Conservation (phyloP, 2,329 filamentous ascomycete species). For the Sporothrix humicola region DNA sequence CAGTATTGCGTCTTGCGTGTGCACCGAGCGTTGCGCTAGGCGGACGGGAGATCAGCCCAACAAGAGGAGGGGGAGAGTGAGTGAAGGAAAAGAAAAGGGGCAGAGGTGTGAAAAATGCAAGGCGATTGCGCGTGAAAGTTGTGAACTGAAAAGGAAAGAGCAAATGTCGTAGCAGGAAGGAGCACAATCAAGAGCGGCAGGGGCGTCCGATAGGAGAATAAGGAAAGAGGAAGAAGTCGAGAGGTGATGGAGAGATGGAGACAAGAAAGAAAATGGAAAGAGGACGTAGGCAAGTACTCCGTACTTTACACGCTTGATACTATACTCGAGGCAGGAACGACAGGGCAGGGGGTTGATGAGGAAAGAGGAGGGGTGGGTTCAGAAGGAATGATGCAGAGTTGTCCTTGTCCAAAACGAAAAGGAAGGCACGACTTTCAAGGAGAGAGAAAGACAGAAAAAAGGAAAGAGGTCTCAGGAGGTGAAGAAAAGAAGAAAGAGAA, state of each 20-base stretch:
- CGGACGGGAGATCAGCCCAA: slow-evolving; percentile 27
- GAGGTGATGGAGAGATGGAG: not conserved
- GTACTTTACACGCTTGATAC: slow-evolving; percentile 3
- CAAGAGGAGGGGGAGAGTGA: not conserved
- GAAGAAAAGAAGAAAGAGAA: not conserved
- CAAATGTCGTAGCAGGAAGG: not conserved
- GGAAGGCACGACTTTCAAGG: not conserved
- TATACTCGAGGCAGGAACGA: slow-evolving; percentile 20
- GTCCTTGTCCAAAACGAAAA: not conserved
- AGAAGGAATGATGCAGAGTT: slow-evolving; percentile 1
- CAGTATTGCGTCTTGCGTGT: not conserved
- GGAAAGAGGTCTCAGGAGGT: no score
- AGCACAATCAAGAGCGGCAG: slow-evolving; percentile 6
- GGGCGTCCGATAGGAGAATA: slow-evolving; percentile 11
- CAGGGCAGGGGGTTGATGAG: slow-evolving; percentile 10
- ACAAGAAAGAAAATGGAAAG: not conserved
- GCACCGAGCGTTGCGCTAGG: slow-evolving; percentile 25
- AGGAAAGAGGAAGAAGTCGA: not conserved
- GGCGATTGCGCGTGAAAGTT: not conserved
- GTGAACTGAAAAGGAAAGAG: slow-evolving; percentile 21
- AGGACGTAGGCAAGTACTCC: not conserved
- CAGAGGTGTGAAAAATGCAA: not conserved
- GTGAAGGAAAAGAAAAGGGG: not conserved
- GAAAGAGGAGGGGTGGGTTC: not conserved
- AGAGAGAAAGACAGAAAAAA: not conserved